Conservation (phyloP, 2,329 filamentous ascomycete species). For the Fusarium heterosporum region DNA sequence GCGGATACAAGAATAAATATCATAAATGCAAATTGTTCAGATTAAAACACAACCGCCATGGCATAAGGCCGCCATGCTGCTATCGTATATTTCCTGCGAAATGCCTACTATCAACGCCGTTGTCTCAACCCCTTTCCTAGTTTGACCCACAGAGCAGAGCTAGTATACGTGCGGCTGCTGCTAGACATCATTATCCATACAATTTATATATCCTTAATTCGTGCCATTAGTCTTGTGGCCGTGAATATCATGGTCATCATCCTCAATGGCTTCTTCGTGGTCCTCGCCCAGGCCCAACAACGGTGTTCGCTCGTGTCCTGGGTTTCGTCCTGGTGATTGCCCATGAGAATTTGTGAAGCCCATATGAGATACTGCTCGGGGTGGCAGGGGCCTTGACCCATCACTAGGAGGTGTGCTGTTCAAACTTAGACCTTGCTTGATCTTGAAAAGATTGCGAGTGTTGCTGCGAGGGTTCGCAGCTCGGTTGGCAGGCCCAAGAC, state of each 20-base stretch:
- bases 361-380: slow-evolving; percentile 42
- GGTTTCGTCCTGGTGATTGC: slow-evolving; percentile 4
- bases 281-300: slow-evolving; percentile 46
- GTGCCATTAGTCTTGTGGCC: slow-evolving; percentile 42
- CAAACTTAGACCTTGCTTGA: slow-evolving; percentile 62
- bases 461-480: slow-evolving; percentile 70
- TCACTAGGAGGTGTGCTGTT: slow-evolving; percentile 22
- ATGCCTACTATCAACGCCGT: slow-evolving; percentile 5
- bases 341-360: slow-evolving; percentile 29
- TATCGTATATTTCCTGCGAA: slow-evolving; percentile 15
- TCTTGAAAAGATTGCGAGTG: slow-evolving; percentile 73
- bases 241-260: slow-evolving; percentile 19
- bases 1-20: not conserved
- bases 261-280: slow-evolving; percentile 37
- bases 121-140: not conserved
- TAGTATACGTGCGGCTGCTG: slow-evolving; percentile 1
- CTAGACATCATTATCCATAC: slow-evolving; percentile 12
- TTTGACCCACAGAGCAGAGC: not conserved
- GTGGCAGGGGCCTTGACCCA: slow-evolving; percentile 34
- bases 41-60: not conserved
- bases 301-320: slow-evolving; percentile 48
- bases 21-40: not conserved
- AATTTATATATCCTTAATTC: slow-evolving; percentile 9
- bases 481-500: slow-evolving; percentile 74
- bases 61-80: not conserved